These are phyloP conservation scores for Stereocaulon alpinum DNA, from an alignment of 495 filamentous ascomycete species.

Conservation along the genomic window DNA sequence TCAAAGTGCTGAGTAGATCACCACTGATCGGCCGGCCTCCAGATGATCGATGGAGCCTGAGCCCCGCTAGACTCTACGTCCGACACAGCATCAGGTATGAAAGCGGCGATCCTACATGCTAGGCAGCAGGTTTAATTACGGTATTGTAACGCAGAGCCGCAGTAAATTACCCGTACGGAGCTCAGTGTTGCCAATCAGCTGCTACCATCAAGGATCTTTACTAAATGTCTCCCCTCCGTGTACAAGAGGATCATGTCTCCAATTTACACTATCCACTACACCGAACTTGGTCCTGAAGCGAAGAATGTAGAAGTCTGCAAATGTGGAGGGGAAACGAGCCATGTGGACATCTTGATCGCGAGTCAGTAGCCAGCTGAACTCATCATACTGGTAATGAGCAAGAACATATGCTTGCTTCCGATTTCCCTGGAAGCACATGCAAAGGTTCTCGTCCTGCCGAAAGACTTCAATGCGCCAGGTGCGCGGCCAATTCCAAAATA, in stretches of 20 bases:
- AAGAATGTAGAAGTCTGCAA: constrained; percentile 1
- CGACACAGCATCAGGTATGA: no score
- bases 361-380: constrained; percentile 8
- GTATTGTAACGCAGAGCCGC: no score
- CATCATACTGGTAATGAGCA: constrained; percentile 2
- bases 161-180: no score
- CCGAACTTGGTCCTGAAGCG: neutral
- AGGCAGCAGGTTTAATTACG: no score
- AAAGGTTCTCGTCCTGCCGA: neutral
- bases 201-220: no score
- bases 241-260: neutral
- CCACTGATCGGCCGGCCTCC: no score
- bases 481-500: neutral
- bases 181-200: no score
- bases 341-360: constrained; percentile 4
- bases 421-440: neutral
- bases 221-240: neutral
- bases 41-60: no score
- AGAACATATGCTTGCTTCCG: neutral
- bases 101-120: no score
- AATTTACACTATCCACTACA: neutral
- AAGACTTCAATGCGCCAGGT: neutral
- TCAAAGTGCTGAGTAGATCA: no score
- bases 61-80: no score
- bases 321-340: neutral